These are phyloP conservation scores for Pneumocystis murina DNA, from an alignment of 1,139 yeast species.

Conservation along the genomic window DNA sequence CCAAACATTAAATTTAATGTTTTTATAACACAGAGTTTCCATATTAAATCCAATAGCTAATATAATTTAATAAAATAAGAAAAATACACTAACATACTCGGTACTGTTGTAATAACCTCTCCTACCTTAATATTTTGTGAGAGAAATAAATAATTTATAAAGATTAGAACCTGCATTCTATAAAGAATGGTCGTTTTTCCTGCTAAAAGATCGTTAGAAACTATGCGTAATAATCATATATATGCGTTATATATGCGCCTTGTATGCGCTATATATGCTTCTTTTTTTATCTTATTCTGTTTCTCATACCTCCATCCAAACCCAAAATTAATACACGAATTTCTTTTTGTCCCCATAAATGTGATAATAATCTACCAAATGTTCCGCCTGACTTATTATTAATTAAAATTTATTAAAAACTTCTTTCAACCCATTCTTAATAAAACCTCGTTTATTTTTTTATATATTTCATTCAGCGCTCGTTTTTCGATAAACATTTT, in stretches of 20 bases:
- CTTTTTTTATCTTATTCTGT: background rate
- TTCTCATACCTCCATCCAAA: constrained; percentile 53
- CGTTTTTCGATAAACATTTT: too few species aligned
- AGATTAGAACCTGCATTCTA: constrained; percentile 43
- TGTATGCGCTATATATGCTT: background rate
- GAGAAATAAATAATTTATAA: constrained; percentile 12
- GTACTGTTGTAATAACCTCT: constrained; percentile 86
- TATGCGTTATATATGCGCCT: background rate
- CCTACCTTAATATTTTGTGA: constrained; percentile 35
- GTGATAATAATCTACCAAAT: constrained; percentile 71
- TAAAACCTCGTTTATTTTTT: background rate
- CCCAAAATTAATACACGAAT: constrained; percentile 84
- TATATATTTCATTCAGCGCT: too few species aligned
- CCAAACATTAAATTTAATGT: constrained; percentile 87
- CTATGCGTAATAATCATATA: background rate
- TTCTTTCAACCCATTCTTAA: background rate
- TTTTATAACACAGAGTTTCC: constrained; percentile 78
- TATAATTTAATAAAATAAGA: constrained; percentile 24
- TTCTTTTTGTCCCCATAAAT: constrained; percentile 86
- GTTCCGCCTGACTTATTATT: constrained; percentile 40
- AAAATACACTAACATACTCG: constrained; percentile 29
- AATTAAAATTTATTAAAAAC: background rate
- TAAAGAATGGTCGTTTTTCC: constrained; percentile 93
- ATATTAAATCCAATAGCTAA: constrained; percentile 94
- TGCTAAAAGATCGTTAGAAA: constrained; percentile 22